Evolutionary conservation across 441 rosid species (phyloP).

Genomic region (Pelargonium myrrhifolium): DNA sequence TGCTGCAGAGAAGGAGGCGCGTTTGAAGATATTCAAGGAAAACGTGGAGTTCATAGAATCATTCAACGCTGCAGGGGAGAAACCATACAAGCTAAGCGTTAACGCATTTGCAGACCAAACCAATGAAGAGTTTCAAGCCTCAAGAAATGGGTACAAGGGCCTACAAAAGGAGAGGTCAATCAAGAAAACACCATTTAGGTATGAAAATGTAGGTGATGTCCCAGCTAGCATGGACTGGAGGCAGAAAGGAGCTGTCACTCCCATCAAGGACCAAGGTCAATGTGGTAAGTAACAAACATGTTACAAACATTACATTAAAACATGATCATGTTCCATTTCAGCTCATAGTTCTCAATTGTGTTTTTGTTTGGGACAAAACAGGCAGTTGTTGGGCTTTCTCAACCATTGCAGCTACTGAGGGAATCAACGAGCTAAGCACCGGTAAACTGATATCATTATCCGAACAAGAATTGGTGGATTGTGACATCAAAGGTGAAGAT

Average conservation of each 20-base stretch:
- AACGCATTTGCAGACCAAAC: slow-evolving; percentile 1
- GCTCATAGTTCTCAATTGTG: too few relatives aligned
- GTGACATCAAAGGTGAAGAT: not conserved
- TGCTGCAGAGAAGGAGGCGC: too few relatives aligned
- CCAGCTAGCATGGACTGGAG: slow-evolving; percentile 22
- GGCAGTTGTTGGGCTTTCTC: slow-evolving; percentile 50
- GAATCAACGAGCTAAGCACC: slow-evolving; percentile 16
- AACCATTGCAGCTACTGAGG: slow-evolving; percentile 32
- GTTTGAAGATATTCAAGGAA: too few relatives aligned
- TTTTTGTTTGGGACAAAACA: too few relatives aligned
- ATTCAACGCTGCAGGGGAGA: too few relatives aligned
- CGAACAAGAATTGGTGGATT: slow-evolving; percentile 31
- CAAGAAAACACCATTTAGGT: not conserved
- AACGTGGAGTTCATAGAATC: too few relatives aligned
- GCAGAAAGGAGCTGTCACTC: slow-evolving; percentile 16
- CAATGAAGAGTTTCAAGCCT: slow-evolving; percentile 11
- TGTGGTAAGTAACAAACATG: slow-evolving; percentile 20
- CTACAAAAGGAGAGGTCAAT: not conserved
- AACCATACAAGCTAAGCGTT: too few relatives aligned
- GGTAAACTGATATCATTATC: slow-evolving; percentile 25
- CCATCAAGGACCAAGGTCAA: slow-evolving; percentile 24
- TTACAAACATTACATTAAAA: too few relatives aligned
- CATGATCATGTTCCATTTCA: too few relatives aligned
- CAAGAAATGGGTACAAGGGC: slow-evolving; percentile 9
- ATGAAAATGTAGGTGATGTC: slow-evolving; percentile 1